phyloP scores from a whole-genome alignment of 805 yeast species.

The Metschnikowia santaceciliae region DNA sequence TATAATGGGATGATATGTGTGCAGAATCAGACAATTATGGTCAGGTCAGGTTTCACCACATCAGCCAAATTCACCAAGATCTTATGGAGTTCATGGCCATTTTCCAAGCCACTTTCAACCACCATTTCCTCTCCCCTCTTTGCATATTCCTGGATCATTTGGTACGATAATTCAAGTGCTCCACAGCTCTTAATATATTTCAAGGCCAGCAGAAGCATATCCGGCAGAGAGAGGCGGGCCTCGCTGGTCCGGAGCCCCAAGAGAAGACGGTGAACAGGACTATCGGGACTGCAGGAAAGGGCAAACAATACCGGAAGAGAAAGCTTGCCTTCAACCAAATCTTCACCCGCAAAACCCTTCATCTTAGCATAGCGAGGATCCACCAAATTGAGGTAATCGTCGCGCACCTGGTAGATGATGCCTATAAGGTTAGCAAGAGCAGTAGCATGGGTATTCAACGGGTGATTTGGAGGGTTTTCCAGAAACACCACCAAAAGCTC shows the following conservation, averaged over 20 bases:
- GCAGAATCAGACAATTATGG: neutral
- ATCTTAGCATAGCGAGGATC: conserved; percentile 51
- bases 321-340: conserved; percentile 83
- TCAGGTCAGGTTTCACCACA: neutral
- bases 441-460: conserved; percentile 22
- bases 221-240: conserved; percentile 2
- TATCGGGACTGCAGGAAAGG: conserved; percentile 3
- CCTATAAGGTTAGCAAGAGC: conserved; percentile 77
- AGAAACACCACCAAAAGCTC: conserved; percentile 48
- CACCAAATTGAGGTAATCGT: conserved; percentile 72
- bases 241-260: conserved; percentile 11
- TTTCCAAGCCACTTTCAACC: neutral
- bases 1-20: too few species aligned
- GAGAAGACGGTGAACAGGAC: conserved; percentile 24
- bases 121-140: conserved; percentile 17
- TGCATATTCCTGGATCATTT: conserved; percentile 22
- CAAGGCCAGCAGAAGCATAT: conserved; percentile 20
- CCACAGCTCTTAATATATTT: conserved; percentile 21
- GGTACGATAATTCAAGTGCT: conserved; percentile 25
- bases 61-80: neutral
- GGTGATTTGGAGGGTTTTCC: neutral
- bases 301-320: conserved; percentile 79
- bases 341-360: conserved; percentile 73
- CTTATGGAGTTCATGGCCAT: neutral
- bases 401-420: conserved; percentile 77